Evolutionary conservation across 306 rosid genomes (phyloP).

Genomic region (Glycine tomentella): DNA sequence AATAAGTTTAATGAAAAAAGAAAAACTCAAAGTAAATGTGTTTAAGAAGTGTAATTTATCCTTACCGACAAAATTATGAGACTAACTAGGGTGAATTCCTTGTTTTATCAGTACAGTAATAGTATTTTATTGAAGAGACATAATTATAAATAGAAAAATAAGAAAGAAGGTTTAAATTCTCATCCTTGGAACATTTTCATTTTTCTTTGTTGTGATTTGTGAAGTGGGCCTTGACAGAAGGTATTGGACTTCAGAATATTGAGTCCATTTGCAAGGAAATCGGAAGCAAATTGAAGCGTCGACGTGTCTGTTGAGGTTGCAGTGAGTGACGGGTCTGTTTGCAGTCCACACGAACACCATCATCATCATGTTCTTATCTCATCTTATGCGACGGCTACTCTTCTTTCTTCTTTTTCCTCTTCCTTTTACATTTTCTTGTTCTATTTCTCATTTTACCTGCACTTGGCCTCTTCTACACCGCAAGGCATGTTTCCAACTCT

Average conservation of each 20-base stretch:
- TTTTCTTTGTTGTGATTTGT: too few species aligned
- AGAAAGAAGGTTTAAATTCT: background rate
- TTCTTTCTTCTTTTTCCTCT: background rate
- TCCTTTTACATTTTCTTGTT: background rate
- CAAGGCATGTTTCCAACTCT: slow-evolving; percentile 41
- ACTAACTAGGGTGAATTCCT: background rate
- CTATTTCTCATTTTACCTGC: background rate
- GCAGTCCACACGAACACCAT: slow-evolving; percentile 55
- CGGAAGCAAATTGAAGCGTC: background rate
- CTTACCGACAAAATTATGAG: background rate
- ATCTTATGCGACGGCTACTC: too few species aligned
- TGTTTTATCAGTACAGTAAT: background rate
- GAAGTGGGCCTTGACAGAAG: slow-evolving; percentile 33
- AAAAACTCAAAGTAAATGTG: background rate
- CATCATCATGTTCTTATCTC: slow-evolving; percentile 47
- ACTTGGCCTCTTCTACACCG: background rate
- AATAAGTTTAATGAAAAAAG: background rate
- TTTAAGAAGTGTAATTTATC: background rate
- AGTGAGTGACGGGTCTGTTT: slow-evolving; percentile 44
- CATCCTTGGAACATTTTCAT: too few species aligned
- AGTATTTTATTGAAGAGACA: background rate
- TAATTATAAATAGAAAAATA: background rate
- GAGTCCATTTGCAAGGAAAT: slow-evolving; percentile 14
- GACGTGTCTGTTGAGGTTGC: slow-evolving; percentile 46
- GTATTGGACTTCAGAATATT: background rate